Conservation (phyloP, 1,139 yeast genomes). For the Debaryomycetaceae sp. region DNA sequence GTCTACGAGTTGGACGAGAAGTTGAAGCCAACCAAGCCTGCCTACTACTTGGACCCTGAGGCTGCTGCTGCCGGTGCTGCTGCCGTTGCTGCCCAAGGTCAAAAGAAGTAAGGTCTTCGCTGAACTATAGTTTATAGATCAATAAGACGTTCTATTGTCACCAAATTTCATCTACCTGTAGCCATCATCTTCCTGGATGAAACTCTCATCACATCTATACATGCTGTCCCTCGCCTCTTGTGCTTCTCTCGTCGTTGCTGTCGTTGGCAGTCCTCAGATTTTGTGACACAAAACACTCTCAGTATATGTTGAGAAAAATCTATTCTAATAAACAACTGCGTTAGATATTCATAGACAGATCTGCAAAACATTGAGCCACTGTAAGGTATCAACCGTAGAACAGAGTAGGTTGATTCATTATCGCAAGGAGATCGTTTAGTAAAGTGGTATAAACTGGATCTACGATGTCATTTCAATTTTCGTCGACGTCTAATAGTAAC, state of each 20-base stretch:
- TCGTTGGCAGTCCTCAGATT: background rate
- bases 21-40: slow-evolving; percentile 87
- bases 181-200: too few relatives aligned
- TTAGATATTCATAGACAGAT: background rate
- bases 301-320: background rate
- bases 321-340: background rate
- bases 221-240: too few relatives aligned
- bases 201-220: too few relatives aligned
- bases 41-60: slow-evolving; percentile 97
- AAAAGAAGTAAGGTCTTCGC: slow-evolving; percentile 33
- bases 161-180: too few relatives aligned
- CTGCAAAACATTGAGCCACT: background rate
- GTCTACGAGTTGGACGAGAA: slow-evolving; percentile 90
- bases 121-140: background rate
- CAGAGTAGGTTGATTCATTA: background rate
- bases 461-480: slow-evolving; percentile 4
- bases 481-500: background rate
- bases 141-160: background rate
- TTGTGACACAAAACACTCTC: background rate
- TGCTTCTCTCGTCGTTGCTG: background rate
- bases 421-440: background rate
- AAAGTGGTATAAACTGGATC: background rate
- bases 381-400: background rate
- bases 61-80: slow-evolving; percentile 99
- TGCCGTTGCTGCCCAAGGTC: slow-evolving; percentile 97